Conservation (phyloP, 208 protist species). For the Strigomonas culicis region DNA sequence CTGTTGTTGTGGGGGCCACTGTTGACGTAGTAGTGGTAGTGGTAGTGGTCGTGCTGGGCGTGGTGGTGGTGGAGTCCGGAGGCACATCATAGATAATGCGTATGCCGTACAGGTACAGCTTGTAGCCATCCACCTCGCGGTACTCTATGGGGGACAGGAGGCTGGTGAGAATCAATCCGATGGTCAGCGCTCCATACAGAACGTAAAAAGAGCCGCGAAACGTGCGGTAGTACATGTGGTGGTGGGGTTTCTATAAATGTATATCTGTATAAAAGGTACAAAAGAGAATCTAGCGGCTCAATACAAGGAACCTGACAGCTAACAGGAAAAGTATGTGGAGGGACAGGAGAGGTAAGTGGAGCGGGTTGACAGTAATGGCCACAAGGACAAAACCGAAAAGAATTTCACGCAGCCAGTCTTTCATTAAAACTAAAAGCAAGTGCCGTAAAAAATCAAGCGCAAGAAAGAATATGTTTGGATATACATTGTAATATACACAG, state of each 20-base stretch:
- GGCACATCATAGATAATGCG: conserved; percentile 23
- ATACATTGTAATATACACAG: no score
- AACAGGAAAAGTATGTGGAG: neutral
- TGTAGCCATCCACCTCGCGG: conserved; percentile 15
- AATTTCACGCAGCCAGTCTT: neutral
- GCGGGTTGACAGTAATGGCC: neutral
- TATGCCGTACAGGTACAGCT: conserved; percentile 33
- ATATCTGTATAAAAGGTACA: neutral
- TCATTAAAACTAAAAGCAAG: neutral
- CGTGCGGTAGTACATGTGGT: conserved; percentile 31
- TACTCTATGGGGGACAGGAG: conserved; percentile 34
- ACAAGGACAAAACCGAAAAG: neutral
- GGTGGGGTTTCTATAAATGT: neutral
- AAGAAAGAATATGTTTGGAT: no score
- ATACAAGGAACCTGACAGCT: neutral
- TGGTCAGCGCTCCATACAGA: conserved; percentile 27
- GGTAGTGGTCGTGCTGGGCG: neutral
- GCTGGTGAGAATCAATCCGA: conserved; percentile 41
- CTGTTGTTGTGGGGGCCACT: no score
- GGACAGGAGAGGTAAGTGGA: neutral
- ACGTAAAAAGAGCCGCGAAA: conserved; percentile 30
- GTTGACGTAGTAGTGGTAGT: no score
- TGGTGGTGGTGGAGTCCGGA: neutral
- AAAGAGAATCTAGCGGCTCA: neutral
- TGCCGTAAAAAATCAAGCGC: no score